A percentile compares a stretch with the other conserved stretches of the same genome.
These are phyloP conservation scores for Lotmaria passim DNA, from an alignment of 208 protist genomes.

Conservation along the genomic window DNA sequence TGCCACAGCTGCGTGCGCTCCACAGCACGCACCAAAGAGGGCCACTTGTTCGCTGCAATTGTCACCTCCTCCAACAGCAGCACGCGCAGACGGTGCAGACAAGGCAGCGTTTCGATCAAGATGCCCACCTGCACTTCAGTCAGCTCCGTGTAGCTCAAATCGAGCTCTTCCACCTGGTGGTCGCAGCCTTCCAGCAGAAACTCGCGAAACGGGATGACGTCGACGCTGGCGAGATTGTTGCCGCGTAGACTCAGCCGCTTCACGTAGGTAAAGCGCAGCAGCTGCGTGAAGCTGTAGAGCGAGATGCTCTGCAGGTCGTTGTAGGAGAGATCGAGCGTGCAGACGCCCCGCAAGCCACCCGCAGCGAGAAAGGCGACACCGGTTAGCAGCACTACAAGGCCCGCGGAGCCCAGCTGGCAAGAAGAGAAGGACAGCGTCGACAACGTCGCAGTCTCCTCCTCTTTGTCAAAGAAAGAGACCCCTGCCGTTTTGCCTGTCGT, in stretches of 20 bases:
- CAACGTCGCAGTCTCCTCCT: constrained; percentile 22
- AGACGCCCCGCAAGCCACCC: constrained; percentile 8
- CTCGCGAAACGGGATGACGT: constrained; percentile 50
- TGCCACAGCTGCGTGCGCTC: constrained; percentile 44
- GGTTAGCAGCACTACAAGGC: constrained; percentile 60
- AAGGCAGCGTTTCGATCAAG: constrained; percentile 69
- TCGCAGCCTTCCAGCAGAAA: constrained; percentile 69
- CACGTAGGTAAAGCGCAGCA: constrained; percentile 57
- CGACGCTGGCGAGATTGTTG: constrained; percentile 59
- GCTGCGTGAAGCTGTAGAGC: constrained; percentile 50
- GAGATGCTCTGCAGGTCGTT: constrained; percentile 58
- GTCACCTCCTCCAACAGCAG: constrained; percentile 72
- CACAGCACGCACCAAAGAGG: constrained; percentile 54
- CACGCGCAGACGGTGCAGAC: constrained; percentile 47
- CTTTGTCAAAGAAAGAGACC: too few species aligned
- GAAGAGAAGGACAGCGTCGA: constrained; percentile 68
- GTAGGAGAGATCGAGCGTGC: constrained; percentile 73
- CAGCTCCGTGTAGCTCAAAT: constrained; percentile 72
- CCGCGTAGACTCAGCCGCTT: constrained; percentile 66
- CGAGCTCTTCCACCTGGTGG: constrained; percentile 65
- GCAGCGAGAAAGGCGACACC: constrained; percentile 35
- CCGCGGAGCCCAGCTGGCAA: constrained; percentile 67
- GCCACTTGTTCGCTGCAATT: constrained; percentile 48
- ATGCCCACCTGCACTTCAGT: constrained; percentile 48
- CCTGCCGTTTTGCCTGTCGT: too few species aligned